Percentiles rank a stretch among this genome's conserved stretches.
phyloP scores from a whole-genome alignment of 192 early-diverging fungal genomes.

The Podila verticillata region DNA sequence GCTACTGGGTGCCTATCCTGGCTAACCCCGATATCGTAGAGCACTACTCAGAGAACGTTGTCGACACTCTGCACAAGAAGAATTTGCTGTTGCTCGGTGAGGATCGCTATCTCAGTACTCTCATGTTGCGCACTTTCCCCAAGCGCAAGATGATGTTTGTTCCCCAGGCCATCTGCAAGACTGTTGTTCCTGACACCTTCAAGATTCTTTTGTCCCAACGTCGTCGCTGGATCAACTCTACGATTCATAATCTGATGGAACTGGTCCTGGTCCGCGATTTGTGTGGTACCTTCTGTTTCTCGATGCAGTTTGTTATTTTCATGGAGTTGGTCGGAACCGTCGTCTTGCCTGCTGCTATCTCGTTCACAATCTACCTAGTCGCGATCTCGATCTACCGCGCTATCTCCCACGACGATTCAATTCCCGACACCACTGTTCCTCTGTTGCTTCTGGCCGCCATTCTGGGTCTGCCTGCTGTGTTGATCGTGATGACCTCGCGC shows the following conservation, averaged over 20 bases:
- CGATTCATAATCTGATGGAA: conserved; percentile 88
- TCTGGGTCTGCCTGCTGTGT: conserved; percentile 88
- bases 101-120: conserved; percentile 94
- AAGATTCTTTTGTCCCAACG: conserved; percentile 83
- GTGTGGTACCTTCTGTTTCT: conserved; percentile 90
- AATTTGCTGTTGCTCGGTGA: conserved; percentile 93
- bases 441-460: conserved; percentile 79
- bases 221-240: conserved; percentile 96
- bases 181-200: conserved; percentile 89
- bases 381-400: conserved; percentile 36
- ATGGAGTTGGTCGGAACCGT: conserved; percentile 95
- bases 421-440: conserved; percentile 59
- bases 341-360: conserved; percentile 90
- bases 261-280: conserved; percentile 81
- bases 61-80: conserved; percentile 92
- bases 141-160: conserved; percentile 96
- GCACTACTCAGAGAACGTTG: conserved; percentile 86
- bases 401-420: conserved; percentile 16
- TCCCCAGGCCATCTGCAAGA: conserved; percentile 91
- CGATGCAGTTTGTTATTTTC: conserved; percentile 96
- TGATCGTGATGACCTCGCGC: conserved; percentile 91
- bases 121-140: conserved; percentile 94
- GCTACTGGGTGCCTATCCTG: conserved; percentile 87
- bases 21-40: conserved; percentile 88
- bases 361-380: conserved; percentile 86